Base-by-base conservation (phyloP, 1,284 basidiomycete genomes). In the Fomes fomentarius region DNA sequence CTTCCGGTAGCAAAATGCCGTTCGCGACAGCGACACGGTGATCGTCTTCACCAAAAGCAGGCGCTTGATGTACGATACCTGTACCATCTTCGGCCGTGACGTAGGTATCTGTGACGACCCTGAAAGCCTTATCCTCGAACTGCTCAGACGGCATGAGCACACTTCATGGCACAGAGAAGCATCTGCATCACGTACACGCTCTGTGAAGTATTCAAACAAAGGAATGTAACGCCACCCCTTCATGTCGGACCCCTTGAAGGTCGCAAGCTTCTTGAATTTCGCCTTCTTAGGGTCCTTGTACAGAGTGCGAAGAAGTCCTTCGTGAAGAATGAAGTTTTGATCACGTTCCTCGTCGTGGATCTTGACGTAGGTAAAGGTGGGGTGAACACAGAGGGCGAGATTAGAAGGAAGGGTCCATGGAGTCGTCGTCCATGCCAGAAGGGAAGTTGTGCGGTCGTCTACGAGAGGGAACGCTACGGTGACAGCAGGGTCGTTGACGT, bases 271-370 rank as follows among this genome's bases (percentile, higher is more conserved):
- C 78, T 95, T 97, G 76, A 85, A 97, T 72, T 97, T 97, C 41
- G 96, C 96, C 73, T 97, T 96, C 75, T 97, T 97, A 1, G 94
- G 93, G 67, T 98, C 96, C 72, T 98, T 98, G 84, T 97, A 99
- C 1, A 99, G 74, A 0, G 94, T 94, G 37, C 82, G 81, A 25
- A 99, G 85, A 26, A 98, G 83, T 41, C 85, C 83, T 63, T 99
- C 96, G 72, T 94, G 89, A 17, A 99, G 78, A 72, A 99, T 97
- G 69, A 93, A 99, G 71, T 96, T 96, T 63, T 88, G 81, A 65
- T 94, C 83, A 51, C 85, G 87, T 64, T 94, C 90, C 61, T 92
- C 82, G 67, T 99, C 97, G 74, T 95, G 87, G 65, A 99, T 96
- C 75, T 99, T 99, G 83, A 98, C 80, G 74, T 99, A 99, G 28